Evolutionary conservation across 2,329 filamentous ascomycete genomes (phyloP), one percentile per base, ranked within the genome.

Genomic region (Penicillium sp.): DNA sequence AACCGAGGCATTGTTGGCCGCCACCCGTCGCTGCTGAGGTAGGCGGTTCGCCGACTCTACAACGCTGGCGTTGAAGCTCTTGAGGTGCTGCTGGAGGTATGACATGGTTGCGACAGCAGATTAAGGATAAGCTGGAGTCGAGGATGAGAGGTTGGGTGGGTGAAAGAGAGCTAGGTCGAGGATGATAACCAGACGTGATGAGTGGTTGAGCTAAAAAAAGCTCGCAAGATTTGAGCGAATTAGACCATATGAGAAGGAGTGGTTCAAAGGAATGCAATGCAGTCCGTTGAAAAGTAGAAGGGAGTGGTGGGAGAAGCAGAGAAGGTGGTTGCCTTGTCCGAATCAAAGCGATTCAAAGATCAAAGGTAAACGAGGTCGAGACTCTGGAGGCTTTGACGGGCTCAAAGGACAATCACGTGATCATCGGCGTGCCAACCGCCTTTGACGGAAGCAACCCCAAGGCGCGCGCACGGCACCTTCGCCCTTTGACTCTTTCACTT

Each of bases 81-180:
- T 86, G 66, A 88, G 84, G 76, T 89, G 87, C 69, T 86, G 87
- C 70, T 90, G 86, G 63, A 91, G 84, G 69, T 86, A 88, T 60
- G 87, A 88, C 86, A 88, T 89, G 70, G 57, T 78, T 75, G 71
- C 65, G 56, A 65, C 53, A 51, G 30, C 40, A 45, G 35, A 38
- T n/a, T 3, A 7, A 28, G 15, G 38, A 53, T 37, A 33, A 22
- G 45, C 28, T 37, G 40, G 61, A 13, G 33, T 57, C 45, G 26
- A 26, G 59, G 10, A 63, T 42, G 61, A 49, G 47, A 61, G 50
- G 54, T 24, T 24, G 35, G n/a, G 49, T 15, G 51, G 38, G 50
- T 53, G 44, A 35, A 56, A 56, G 15, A 10, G 33, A 61, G 59
- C 35, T 54, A 28, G 40, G 35, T 30, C 17, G 17, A n/a, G 26